A percentile compares a stretch with the other conserved stretches of the same genome.
phyloP scores from a whole-genome alignment of 202 grass and related monocot species.

The Schoenoplectus tabernaemontani region DNA sequence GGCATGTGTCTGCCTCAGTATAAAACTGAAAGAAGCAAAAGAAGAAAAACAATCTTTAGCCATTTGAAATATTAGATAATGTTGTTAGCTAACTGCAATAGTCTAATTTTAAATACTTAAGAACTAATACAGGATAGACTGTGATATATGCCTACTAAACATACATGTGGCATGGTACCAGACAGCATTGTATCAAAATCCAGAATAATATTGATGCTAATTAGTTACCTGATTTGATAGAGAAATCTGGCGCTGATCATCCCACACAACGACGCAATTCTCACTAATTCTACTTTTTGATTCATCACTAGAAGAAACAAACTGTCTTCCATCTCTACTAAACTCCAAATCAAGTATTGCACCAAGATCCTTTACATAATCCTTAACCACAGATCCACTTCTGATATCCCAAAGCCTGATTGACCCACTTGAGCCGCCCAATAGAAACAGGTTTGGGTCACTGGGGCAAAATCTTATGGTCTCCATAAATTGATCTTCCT shows the following conservation, averaged over 20 bases:
- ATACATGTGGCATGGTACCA: not conserved
- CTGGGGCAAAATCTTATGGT: constrained; percentile 66
- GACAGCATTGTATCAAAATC: not conserved
- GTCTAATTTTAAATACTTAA: not conserved
- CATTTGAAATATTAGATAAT: not conserved
- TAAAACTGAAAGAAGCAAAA: constrained; percentile 49
- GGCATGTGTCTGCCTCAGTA: constrained; percentile 77
- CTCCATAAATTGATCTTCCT: constrained; percentile 75
- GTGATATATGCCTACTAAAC: not conserved
- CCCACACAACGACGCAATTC: constrained; percentile 84
- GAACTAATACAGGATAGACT: not conserved
- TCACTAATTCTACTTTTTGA: constrained; percentile 79
- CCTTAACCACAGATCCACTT: constrained; percentile 40
- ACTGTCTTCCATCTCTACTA: constrained; percentile 71
- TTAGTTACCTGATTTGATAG: constrained; percentile 78
- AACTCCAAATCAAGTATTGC: constrained; percentile 84
- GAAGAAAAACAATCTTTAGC: not conserved
- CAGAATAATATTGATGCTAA: not conserved
- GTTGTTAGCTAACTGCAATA: not conserved
- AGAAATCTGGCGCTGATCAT: constrained; percentile 64
- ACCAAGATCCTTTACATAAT: constrained; percentile 52
- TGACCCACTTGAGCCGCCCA: constrained; percentile 66
- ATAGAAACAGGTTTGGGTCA: constrained; percentile 57
- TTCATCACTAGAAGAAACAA: constrained; percentile 84
- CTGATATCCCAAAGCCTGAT: constrained; percentile 85